Base-by-base conservation (phyloP, 768 basidiomycete genomes). In the Boletus reticulatus region DNA sequence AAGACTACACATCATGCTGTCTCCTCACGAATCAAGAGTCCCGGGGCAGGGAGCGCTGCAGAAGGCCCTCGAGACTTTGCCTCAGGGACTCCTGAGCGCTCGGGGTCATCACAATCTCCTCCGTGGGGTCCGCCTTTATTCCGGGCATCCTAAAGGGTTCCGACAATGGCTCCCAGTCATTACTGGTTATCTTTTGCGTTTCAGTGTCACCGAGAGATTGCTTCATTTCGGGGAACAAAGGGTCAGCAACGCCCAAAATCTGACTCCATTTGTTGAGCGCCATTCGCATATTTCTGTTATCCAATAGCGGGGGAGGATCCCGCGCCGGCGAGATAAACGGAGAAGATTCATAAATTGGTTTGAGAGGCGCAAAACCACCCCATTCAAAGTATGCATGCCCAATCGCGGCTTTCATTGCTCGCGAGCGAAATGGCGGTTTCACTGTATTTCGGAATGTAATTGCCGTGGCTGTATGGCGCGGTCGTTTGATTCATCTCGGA, bases 181-280 rank as follows among this genome's bases (percentile, higher is more conserved):
- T 22, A 11, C 22, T n/a, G 19, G n/a, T 29, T 12, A 22, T 50
- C 42, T 27, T 37, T 31, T 17, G 51, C 16, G 48, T 46, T 48
- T 67, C 55, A 31, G 39, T 4, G 9, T 53, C 53, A 3, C 7
- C 24, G 16, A n/a, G 42, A 24, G 41, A 42, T 7, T 50, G 50
- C 39, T 39, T 52, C 69, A 70, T 71, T 36, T 69, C 67, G 53
- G 72, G 64, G 44, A 71, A 73, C 34, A 66, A 55, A 8, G 72
- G 70, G 44, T 71, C 70, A 32, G 70, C 60, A 19, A 70, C 55
- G 20, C 60, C 66, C 34, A 72, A 57, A 47, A 71, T 70, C 43
- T 71, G 70, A 36, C 70, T 70, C 70, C 70, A 71, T 31, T 71
- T 71, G 19, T 72, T 66, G n/a, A 71, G 39, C 13, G 68, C 59